These are phyloP conservation scores for Fraxinus latifolia DNA, from an alignment of 305 asterid genomes.

Conservation along the genomic window DNA sequence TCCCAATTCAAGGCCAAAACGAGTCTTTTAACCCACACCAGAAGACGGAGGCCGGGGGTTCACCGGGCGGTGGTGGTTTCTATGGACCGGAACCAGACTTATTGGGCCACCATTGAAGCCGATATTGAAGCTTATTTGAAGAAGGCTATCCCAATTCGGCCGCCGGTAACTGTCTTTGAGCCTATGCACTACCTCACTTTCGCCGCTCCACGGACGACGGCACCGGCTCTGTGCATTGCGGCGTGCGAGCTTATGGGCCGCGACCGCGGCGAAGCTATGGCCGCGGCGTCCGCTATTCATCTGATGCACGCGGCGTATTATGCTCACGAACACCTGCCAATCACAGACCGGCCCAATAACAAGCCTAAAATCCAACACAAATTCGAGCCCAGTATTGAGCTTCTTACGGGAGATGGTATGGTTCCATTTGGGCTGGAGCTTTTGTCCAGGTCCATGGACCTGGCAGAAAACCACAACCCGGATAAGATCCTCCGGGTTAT, in stretches of 20 bases:
- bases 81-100: slow-evolving; percentile 32
- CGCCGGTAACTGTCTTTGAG: slow-evolving; percentile 53
- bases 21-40: neutral
- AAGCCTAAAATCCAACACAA: slow-evolving; percentile 31
- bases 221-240: slow-evolving; percentile 60
- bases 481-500: slow-evolving; percentile 43
- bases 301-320: slow-evolving; percentile 54
- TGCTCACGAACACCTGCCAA: slow-evolving; percentile 49
- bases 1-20: slow-evolving; percentile 22
- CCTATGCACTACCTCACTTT: slow-evolving; percentile 69
- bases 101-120: slow-evolving; percentile 48
- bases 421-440: slow-evolving; percentile 58
- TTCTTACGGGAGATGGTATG: slow-evolving; percentile 54
- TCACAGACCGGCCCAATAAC: slow-evolving; percentile 35
- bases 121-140: slow-evolving; percentile 44
- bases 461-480: slow-evolving; percentile 10
- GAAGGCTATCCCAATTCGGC: slow-evolving; percentile 41
- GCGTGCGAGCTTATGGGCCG: slow-evolving; percentile 69
- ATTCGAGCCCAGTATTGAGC: slow-evolving; percentile 58
- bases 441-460: slow-evolving; percentile 39
- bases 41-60: neutral
- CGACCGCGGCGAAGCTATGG: slow-evolving; percentile 40
- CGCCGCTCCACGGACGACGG: slow-evolving; percentile 51
- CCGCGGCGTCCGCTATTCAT: slow-evolving; percentile 56
- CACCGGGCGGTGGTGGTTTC: slow-evolving; percentile 9